phyloP scores from a whole-genome alignment of 2,329 filamentous ascomycete species.

The Xylariaceae sp. region DNA sequence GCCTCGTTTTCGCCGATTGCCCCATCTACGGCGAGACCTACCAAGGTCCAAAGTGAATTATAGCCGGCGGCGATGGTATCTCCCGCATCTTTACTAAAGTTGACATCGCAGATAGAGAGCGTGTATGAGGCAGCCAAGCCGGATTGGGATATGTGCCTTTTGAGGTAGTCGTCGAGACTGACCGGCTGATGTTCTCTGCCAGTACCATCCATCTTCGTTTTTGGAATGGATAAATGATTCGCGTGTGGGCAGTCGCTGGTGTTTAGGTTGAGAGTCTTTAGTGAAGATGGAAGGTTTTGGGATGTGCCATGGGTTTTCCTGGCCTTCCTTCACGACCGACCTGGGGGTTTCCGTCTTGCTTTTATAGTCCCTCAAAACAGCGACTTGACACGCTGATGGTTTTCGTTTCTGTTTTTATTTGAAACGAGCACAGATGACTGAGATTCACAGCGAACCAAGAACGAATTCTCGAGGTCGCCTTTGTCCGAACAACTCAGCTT shows the following conservation, averaged over 20 bases:
- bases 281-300: neutral
- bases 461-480: too few relatives aligned
- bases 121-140: slow-evolving; percentile 7
- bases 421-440: too few relatives aligned
- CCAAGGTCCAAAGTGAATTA: neutral
- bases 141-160: slow-evolving; percentile 6
- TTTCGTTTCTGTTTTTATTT: too few relatives aligned
- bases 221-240: neutral
- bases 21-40: neutral
- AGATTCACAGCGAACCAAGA: too few relatives aligned
- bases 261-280: neutral
- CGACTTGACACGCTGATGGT: too few relatives aligned
- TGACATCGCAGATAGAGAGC: neutral
- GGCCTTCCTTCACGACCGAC: too few relatives aligned
- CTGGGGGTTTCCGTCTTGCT: too few relatives aligned
- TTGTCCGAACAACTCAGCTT: too few relatives aligned
- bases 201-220: neutral
- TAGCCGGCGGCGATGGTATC: neutral
- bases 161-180: slow-evolving; percentile 6
- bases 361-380: too few relatives aligned
- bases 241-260: neutral
- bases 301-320: too few relatives aligned
- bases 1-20: neutral
- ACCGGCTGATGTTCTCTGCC: neutral
- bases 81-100: neutral